Base-by-base conservation (phyloP, 345 rosid species). In the Arabidopsis arenosa region DNA sequence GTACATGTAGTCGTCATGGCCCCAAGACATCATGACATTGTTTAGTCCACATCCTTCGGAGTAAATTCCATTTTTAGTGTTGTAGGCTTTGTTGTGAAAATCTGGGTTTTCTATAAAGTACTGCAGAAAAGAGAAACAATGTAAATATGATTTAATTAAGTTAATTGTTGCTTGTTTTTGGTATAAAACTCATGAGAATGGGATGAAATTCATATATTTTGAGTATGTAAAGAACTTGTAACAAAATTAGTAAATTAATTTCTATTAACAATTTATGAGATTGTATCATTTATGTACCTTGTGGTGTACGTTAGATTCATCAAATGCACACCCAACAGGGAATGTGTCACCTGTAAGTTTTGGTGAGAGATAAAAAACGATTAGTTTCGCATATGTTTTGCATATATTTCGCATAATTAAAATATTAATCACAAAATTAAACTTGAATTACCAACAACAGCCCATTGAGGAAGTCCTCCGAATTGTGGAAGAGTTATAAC, bases 321-420 rank as follows among this genome's bases (percentile, higher is more conserved):
- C 90, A 47, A 89, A 89, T 32, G 89, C 91, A 72, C 92, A 89
- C 5, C 97, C 92, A 63, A 88, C 88, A 23, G 92, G 92, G 48
- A 86, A 87, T 40, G 97, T 87, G 67, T 91, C 96, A 5, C 96
- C 92, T 86, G 66, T 14, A 44, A n/a, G 30, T 14, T 35, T 72
- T 60, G 9, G 32, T 14, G 6, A 33, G 4, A 54, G 23, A 9
- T 7, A 2, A 17, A 9, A 6, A 55, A 53, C 23, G 51, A 41
- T 53, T 52, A 40, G 1, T 43, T 41, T 28, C 26, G 15, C n/a
- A 11, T 21, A 53, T 59, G 23, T 17, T 5, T 2, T 2, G 26
- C 26, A 28, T 48, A 48, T 17, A 48, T 4, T 5, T 35, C 0
- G 1, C 13, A 9, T 14, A 37, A 8, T 28, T 26, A 17, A 57